phyloP scores from a whole-genome alignment of 140 eudicot species.

The Bidens hawaiensis region DNA sequence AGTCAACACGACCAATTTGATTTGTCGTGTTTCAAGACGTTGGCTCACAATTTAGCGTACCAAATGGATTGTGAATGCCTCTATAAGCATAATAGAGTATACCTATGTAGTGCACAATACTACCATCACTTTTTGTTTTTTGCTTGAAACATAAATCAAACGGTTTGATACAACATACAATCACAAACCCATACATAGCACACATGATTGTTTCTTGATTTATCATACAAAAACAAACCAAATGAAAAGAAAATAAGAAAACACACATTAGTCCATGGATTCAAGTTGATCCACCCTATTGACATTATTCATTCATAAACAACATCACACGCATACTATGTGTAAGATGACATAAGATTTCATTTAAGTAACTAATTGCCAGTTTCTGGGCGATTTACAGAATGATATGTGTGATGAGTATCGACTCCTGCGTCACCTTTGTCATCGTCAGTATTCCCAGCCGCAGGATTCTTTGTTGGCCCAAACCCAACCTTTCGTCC shows the following conservation, averaged over 20 bases:
- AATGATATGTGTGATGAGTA: slow-evolving; percentile 16
- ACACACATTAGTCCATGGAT: not conserved
- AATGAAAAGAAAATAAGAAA: not conserved
- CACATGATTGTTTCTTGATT: slow-evolving; percentile 2
- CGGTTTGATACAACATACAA: too few relatives aligned
- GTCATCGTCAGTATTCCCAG: not conserved
- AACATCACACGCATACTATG: not conserved
- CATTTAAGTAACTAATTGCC: not conserved
- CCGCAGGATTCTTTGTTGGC: slow-evolving; percentile 5
- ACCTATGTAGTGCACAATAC: too few relatives aligned
- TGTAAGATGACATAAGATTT: not conserved
- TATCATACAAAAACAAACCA: slow-evolving; percentile 19
- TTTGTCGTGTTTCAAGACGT: too few relatives aligned
- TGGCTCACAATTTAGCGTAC: too few relatives aligned
- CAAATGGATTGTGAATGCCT: too few relatives aligned
- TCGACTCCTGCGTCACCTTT: slow-evolving; percentile 2
- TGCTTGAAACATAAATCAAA: too few relatives aligned
- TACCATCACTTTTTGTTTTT: too few relatives aligned
- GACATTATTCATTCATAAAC: slow-evolving; percentile 13
- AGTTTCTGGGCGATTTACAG: not conserved
- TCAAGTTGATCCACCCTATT: not conserved
- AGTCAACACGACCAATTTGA: too few relatives aligned
- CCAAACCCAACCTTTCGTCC: slow-evolving; percentile 22
- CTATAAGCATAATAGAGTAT: too few relatives aligned
- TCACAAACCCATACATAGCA: not conserved